phyloP scores from a whole-genome alignment of 163 green algal genomes.

The Volvox carteri region DNA sequence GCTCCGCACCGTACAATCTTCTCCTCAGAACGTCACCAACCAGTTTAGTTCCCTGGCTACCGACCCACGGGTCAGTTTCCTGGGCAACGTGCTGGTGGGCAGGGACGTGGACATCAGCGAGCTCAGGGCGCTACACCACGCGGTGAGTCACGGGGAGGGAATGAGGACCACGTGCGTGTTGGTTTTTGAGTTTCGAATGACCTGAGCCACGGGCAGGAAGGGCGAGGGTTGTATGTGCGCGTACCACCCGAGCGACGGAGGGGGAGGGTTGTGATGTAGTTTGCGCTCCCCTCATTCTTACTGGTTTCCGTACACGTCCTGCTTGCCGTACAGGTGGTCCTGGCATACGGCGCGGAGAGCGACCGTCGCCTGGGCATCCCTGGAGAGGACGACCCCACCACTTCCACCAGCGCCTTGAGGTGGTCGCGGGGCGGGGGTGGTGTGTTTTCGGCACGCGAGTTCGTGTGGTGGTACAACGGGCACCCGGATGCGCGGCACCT shows the following conservation, averaged over 20 bases:
- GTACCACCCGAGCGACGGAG: no score
- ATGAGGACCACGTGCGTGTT: no score
- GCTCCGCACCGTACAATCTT: no score
- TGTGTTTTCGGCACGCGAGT: conserved; percentile 91
- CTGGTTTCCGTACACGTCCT: no score
- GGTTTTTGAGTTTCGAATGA: no score
- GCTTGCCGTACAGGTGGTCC: conserved; percentile 83
- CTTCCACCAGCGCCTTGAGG: background rate
- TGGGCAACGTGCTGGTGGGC: conserved; percentile 84
- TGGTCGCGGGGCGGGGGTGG: conserved; percentile 31
- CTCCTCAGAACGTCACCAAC: conserved; percentile 93
- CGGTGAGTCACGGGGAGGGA: conserved; percentile 55
- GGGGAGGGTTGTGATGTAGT: no score
- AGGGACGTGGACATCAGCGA: conserved; percentile 74
- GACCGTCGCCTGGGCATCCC: conserved; percentile 86
- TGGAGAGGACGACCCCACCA: conserved; percentile 74
- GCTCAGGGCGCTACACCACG: conserved; percentile 83
- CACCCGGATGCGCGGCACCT: conserved; percentile 84
- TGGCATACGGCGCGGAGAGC: conserved; percentile 93
- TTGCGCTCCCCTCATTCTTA: no score
- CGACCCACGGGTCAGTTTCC: conserved; percentile 78
- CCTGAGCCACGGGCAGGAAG: no score
- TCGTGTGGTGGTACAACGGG: conserved; percentile 99
- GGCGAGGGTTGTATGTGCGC: no score
- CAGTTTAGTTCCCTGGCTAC: conserved; percentile 79